Base-by-base conservation (phyloP, 202 grass and related monocot species). In the Dendrocalamus latiflorus region DNA sequence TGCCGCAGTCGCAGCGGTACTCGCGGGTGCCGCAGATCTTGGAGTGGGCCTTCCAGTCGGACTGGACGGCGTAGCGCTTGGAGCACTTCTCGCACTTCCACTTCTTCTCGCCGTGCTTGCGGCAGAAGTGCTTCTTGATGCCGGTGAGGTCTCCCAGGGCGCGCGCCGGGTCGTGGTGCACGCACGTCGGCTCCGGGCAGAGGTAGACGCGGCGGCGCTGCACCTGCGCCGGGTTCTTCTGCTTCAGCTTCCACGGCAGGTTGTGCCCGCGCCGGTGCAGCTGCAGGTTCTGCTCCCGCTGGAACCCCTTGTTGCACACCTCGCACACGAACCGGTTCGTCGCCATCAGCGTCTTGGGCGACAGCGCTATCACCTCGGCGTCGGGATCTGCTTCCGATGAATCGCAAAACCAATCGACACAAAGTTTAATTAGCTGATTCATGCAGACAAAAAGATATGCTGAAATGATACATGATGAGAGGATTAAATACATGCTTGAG, bases 21-120 rank as follows among this genome's bases (percentile, higher is more conserved):
- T 98, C 95, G 65, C 95, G 90, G 39, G 92, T 98, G 83, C 95
- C 95, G 74, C 95, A 98, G 70, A 92, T 93, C 91, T 98, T 98
- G 81, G 95, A 93, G 85, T 98, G 95, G 9, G 95, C 95, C 92
- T 98, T 98, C 92, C 91, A 94, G 87, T 98, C 95, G 0, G 95
- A 98, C 82, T 98, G 95, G 5, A 98, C 95, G 49, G 95, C 95
- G 81, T 98, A 98, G 81, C 91, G 89, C 91, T 98, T 98, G 68
- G 89, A 85, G 90, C 95, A 98, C 87, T 98, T 98, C 58, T 98
- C 93, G 30, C 95, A 98, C 91, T 98, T 98, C 95, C 95, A 98
- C 82, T 95, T 98, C 90, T 98, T 98, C 91, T 98, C 95, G 57
- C 95, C 95, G 70, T 98, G 95, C 89, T 98, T 98, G 75, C 95